phyloP scores from a whole-genome alignment of 176 grass and related monocot species.

The Bromus sterilis region DNA sequence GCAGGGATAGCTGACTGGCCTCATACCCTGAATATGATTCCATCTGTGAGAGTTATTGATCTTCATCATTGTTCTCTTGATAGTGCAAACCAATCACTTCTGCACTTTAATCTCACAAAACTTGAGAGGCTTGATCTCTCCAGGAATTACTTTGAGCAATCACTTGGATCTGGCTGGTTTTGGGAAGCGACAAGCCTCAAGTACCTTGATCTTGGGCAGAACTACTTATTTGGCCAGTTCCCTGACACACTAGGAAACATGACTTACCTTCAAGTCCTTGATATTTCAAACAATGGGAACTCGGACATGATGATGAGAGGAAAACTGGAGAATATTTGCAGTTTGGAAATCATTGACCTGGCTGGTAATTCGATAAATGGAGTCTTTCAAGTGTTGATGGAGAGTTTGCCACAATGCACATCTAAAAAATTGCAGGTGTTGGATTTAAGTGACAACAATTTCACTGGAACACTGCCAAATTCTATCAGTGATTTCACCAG shows the following conservation, averaged over 20 bases:
- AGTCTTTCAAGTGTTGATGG: not conserved
- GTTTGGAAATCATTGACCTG: conserved; percentile 6
- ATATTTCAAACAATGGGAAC: not conserved
- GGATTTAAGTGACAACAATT: not conserved
- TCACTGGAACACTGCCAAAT: conserved; percentile 5
- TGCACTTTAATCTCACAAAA: not conserved
- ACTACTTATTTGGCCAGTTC: not conserved
- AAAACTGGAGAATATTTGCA: not conserved
- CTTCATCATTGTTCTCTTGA: accelerated
- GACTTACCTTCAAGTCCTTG: not conserved
- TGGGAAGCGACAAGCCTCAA: not conserved
- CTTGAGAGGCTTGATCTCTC: not conserved
- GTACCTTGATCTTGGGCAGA: not conserved
- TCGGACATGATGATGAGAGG: not conserved
- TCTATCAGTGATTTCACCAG: not conserved
- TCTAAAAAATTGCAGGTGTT: not conserved
- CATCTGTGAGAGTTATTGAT: too few relatives aligned
- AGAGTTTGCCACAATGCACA: not conserved
- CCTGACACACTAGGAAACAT: not conserved
- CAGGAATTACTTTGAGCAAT: accelerated
- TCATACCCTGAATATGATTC: too few relatives aligned
- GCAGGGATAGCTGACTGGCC: too few relatives aligned
- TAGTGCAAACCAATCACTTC: not conserved
- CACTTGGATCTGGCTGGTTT: too few relatives aligned
- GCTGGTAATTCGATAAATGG: not conserved